Evolutionary conservation across 2,329 filamentous ascomycete species (phyloP).

Genomic region (Lecanosticta acicola): DNA sequence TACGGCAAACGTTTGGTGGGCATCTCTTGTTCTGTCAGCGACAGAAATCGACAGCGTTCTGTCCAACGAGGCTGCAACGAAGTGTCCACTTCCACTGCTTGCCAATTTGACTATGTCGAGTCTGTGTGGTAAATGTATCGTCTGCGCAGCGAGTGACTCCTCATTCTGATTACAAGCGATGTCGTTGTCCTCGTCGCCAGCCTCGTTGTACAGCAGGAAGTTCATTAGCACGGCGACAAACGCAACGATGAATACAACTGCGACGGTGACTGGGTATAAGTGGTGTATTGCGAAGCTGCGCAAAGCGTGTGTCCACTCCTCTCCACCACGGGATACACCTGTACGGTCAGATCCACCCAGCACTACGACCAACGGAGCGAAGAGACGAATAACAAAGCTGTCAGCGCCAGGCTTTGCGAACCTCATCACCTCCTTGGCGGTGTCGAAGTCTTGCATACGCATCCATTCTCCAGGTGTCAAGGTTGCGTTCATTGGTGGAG

Average conservation of each 20-base stretch:
- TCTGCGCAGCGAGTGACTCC: constrained; percentile 54
- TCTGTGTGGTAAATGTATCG: constrained; percentile 57
- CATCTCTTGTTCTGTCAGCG: constrained; percentile 18
- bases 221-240: constrained; percentile 66
- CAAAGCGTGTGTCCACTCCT: constrained; percentile 50
- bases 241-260: constrained; percentile 57
- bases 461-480: constrained; percentile 73
- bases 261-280: constrained; percentile 61
- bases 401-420: constrained; percentile 66
- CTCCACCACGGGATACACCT: constrained; percentile 38
- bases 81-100: constrained; percentile 57
- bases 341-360: constrained; percentile 62
- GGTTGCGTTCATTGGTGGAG: constrained; percentile 64
- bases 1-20: constrained; percentile 16
- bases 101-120: constrained; percentile 64
- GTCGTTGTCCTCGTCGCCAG: constrained; percentile 38
- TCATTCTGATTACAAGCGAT: constrained; percentile 45
- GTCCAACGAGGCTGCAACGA: constrained; percentile 67
- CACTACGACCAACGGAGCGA: constrained; percentile 69
- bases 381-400: constrained; percentile 68
- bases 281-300: constrained; percentile 54
- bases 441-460: constrained; percentile 70
- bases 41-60: constrained; percentile 48
- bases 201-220: constrained; percentile 64
- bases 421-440: constrained; percentile 69